phyloP scores from a whole-genome alignment of 139 green algal genomes.

The Klebsormidium nitens region DNA sequence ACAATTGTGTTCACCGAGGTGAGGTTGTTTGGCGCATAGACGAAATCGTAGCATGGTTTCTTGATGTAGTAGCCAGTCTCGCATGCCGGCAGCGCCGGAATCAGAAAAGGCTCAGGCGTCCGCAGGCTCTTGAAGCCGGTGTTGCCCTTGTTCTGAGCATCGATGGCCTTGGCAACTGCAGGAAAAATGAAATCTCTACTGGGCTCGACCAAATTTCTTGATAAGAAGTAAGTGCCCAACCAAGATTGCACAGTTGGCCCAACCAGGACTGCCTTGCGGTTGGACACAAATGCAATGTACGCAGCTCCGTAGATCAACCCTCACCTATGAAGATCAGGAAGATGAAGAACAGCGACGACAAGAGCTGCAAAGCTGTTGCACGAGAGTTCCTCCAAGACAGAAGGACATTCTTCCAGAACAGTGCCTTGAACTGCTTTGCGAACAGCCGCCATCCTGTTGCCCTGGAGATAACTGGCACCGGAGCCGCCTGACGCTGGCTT shows the following conservation, averaged over 20 bases:
- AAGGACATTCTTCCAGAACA: conserved; percentile 39
- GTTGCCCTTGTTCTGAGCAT: conserved; percentile 5
- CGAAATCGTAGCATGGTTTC: conserved; percentile 60
- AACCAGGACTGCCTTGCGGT: background rate
- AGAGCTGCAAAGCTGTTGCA: conserved; percentile 65
- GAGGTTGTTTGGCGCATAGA: conserved; percentile 61
- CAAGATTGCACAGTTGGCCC: too few species aligned
- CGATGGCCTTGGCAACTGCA: conserved; percentile 17
- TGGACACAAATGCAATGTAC: conserved; percentile 45
- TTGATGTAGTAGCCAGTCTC: conserved; percentile 58
- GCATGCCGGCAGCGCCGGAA: conserved; percentile 53
- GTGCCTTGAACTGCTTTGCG: conserved; percentile 29
- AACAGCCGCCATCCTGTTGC: conserved; percentile 22
- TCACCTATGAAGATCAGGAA: conserved; percentile 75
- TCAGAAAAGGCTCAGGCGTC: background rate
- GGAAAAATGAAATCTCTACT: background rate
- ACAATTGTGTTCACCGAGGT: conserved; percentile 40
- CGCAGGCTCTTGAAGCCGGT: conserved; percentile 19
- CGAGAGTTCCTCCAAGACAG: conserved; percentile 64
- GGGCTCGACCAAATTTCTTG: background rate
- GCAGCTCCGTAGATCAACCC: too few species aligned
- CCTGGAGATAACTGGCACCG: too few species aligned
- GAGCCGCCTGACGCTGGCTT: too few species aligned
- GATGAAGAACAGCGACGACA: conserved; percentile 79
- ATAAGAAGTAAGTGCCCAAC: too few species aligned